A percentile compares a stretch with the other conserved stretches of the same genome.
phyloP scores from a whole-genome alignment of 2,329 filamentous ascomycete genomes.

The Scytalidium lignicola region DNA sequence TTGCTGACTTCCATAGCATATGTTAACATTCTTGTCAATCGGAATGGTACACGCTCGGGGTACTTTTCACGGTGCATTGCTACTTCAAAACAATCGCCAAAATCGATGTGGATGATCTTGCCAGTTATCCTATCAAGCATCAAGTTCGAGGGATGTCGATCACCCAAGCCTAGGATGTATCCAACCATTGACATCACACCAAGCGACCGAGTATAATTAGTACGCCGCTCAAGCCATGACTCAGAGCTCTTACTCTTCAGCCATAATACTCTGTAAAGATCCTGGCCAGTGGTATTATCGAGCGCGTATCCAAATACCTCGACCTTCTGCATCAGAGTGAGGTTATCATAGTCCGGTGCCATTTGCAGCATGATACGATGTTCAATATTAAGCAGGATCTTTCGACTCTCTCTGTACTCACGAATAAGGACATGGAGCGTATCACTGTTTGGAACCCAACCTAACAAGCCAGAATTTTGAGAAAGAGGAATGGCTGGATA shows the following conservation, averaged over 20 bases:
- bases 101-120: slow-evolving; percentile 98
- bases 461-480: slow-evolving; percentile 89
- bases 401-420: slow-evolving; percentile 93
- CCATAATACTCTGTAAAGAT: slow-evolving; percentile 96
- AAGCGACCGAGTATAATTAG: slow-evolving; percentile 96
- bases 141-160: slow-evolving; percentile 94
- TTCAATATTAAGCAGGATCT: slow-evolving; percentile 98
- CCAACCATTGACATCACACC: slow-evolving; percentile 99
- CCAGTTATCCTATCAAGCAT: slow-evolving; percentile 95
- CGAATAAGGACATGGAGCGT: slow-evolving; percentile 94
- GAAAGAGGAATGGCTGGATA: slow-evolving; percentile 97
- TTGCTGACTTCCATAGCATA: slow-evolving; percentile 99
- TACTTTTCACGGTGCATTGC: slow-evolving; percentile 99
- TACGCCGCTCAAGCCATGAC: slow-evolving; percentile 92
- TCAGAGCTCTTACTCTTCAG: slow-evolving; percentile 98
- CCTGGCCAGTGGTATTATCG: slow-evolving; percentile 98
- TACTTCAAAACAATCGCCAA: slow-evolving; percentile 98
- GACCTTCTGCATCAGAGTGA: slow-evolving; percentile 99
- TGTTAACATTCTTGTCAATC: slow-evolving; percentile 95
- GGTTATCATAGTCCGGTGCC: slow-evolving; percentile 97
- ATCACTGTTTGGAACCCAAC: slow-evolving; percentile 97
- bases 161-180: slow-evolving; percentile 93
- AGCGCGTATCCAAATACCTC: slow-evolving; percentile 99
- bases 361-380: slow-evolving; percentile 99
- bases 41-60: slow-evolving; percentile 94